A percentile compares a stretch with the other conserved stretches of the same genome.
phyloP scores from a whole-genome alignment of 1,284 basidiomycete species.

The Leccinum pachyderme region DNA sequence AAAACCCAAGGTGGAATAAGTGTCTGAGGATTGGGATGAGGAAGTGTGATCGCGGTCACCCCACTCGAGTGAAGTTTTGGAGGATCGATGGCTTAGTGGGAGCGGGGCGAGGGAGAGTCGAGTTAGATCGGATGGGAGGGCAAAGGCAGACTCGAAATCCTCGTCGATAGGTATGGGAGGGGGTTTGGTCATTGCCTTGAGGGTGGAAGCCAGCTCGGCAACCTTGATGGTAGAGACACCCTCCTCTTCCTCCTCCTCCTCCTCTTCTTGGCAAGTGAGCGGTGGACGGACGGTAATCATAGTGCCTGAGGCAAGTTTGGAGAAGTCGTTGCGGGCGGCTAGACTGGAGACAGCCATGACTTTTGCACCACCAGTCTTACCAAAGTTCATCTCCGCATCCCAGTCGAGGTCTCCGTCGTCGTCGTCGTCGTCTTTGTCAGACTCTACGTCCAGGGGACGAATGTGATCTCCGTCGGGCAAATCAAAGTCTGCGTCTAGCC shows the following conservation, averaged over 20 bases:
- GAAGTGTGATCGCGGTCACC: constrained; percentile 77
- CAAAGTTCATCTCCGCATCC: constrained; percentile 73
- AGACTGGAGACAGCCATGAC: constrained; percentile 41
- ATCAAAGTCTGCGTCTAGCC: constrained; percentile 82
- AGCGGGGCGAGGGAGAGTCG: constrained; percentile 73
- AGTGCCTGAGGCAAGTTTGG: constrained; percentile 26
- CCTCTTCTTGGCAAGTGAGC: constrained; percentile 42
- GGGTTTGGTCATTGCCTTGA: constrained; percentile 34
- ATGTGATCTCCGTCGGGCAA: constrained; percentile 70
- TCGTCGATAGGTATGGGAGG: constrained; percentile 51
- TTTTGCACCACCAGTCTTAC: constrained; percentile 53
- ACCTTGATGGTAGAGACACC: constrained; percentile 79
- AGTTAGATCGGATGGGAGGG: constrained; percentile 72
- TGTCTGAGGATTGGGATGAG: constrained; percentile 79
- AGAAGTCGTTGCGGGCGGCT: constrained; percentile 32
- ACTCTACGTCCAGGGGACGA: constrained; percentile 50
- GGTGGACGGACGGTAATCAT: constrained; percentile 68
- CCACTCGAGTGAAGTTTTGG: constrained; percentile 80
- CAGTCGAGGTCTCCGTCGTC: constrained; percentile 58
- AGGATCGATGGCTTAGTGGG: constrained; percentile 66
- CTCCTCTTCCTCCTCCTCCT: constrained; percentile 73
- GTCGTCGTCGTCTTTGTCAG: constrained; percentile 61
- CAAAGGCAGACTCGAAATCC: constrained; percentile 74
- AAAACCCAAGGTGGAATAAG: constrained; percentile 74
- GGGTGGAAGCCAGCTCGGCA: constrained; percentile 43